Base-by-base conservation (phyloP, 2,329 filamentous ascomycete species). In the Chaetomium strumarium region DNA sequence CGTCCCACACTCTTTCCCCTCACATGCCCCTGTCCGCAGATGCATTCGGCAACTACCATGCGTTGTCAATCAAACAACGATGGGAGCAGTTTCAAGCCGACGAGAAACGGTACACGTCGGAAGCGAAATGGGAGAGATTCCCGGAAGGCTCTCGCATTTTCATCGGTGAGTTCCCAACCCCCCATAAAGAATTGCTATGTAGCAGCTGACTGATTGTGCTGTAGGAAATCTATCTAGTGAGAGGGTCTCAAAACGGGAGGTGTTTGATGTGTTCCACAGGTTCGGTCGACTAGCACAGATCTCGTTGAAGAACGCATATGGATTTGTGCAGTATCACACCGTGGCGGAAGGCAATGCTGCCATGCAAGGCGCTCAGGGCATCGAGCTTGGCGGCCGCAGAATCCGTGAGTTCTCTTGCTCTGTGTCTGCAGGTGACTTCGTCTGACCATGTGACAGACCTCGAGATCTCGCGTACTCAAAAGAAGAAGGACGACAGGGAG, bases 301-400 rank as follows among this genome's bases (percentile, higher is more conserved):
- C 55, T 95, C 90, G 1, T 89, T 97, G 62, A 97, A 97, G 69
- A 90, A 93, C 60, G 91, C 91, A 1, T 97, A 96, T 69, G 93
- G 93, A 1, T 99, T 97, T 66, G 90, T 97, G 34, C 93, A 97
- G 67, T 99, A 95, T 60, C 79, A 96, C 59, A 85, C 89, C 30
- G 73, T 84, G 4, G 76, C 79, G 2, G 85, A 92, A 64, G 95
- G 90, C 58, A 76, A 80, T 52, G 76, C 77, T 42, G 92, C 92
- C 5, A 78, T 97, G 61, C 77, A 86, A 34, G 78, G 78, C 34
- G 83, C 96, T 56, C 89, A 97, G 69, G 90, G 88, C 10, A 80
- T 83, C 38, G 81, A 90, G 58, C 83, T 97, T 36, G 82, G 88
- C 64, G 92, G 91, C n/a, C 85, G 91, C 59, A 90, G 90, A 67